These are phyloP conservation scores for Lactarius hengduanensis DNA, from an alignment of 768 basidiomycete species.

Conservation along the genomic window DNA sequence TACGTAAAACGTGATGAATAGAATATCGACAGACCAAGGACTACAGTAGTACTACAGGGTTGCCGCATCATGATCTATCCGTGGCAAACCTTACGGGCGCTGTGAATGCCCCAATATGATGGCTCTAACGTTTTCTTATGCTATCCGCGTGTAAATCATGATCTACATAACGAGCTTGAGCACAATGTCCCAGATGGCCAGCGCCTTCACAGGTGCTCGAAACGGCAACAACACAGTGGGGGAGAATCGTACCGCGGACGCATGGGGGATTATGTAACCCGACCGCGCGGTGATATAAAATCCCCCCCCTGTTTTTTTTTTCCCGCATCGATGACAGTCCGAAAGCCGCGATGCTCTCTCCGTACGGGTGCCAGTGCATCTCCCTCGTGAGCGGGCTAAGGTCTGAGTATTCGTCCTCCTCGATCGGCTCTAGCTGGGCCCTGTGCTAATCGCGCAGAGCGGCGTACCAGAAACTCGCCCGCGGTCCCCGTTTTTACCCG, in stretches of 20 bases:
- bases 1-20: no score
- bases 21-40: no score
- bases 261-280: neutral
- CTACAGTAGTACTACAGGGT: no score
- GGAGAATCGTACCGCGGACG: no score
- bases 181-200: no score
- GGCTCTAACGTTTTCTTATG: neutral
- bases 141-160: no score
- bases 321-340: constrained; percentile 13
- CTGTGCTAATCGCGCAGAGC: constrained; percentile 32
- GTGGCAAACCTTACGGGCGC: no score
- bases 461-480: constrained; percentile 36
- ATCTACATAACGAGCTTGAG: no score
- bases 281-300: neutral
- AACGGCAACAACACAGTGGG: no score
- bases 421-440: constrained; percentile 36
- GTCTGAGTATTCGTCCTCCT: constrained; percentile 36
- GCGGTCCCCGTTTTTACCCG: neutral
- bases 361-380: constrained; percentile 15
- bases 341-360: constrained; percentile 29
- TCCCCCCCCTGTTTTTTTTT: neutral
- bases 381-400: constrained; percentile 36
- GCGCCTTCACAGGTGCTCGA: no score
- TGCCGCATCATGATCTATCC: no score
- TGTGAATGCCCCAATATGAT: no score